Conservation (phyloP, 2,329 filamentous ascomycete species). For the Calonectria pseudoturangicola region DNA sequence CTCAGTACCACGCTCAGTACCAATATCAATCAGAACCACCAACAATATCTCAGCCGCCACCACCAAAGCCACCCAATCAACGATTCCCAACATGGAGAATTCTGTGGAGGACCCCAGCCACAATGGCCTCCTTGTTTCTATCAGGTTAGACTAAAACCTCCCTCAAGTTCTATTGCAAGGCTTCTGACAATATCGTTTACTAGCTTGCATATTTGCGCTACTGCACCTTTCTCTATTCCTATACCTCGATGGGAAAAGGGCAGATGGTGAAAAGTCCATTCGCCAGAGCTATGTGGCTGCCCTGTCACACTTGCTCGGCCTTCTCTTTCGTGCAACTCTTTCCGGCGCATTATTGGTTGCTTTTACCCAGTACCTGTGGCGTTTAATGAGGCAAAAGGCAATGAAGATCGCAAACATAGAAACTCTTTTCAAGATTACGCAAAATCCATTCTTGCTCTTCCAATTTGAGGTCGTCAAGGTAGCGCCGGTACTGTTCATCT, state of each 20-base stretch:
- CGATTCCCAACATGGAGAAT: not conserved
- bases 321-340: not conserved
- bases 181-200: not conserved
- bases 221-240: slow-evolving; percentile 1
- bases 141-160: not conserved
- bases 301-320: not conserved
- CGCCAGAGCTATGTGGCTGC: not conserved
- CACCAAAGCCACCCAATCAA: no score
- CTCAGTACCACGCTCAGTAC: not conserved
- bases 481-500: not conserved
- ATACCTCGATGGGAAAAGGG: not conserved
- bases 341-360: not conserved
- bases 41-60: no score
- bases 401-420: not conserved
- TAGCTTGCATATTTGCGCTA: not conserved
- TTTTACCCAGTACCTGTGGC: slow-evolving; percentile 4
- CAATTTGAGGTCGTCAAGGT: not conserved
- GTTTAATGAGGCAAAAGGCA: not conserved
- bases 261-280: not conserved
- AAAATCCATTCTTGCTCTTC: not conserved
- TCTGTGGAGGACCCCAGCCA: not conserved
- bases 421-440: slow-evolving; percentile 15
- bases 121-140: not conserved
- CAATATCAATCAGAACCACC: no score
- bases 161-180: no score